These are phyloP conservation scores for Diaporthe eres DNA, from an alignment of 2,329 filamentous ascomycete species.

Conservation along the genomic window DNA sequence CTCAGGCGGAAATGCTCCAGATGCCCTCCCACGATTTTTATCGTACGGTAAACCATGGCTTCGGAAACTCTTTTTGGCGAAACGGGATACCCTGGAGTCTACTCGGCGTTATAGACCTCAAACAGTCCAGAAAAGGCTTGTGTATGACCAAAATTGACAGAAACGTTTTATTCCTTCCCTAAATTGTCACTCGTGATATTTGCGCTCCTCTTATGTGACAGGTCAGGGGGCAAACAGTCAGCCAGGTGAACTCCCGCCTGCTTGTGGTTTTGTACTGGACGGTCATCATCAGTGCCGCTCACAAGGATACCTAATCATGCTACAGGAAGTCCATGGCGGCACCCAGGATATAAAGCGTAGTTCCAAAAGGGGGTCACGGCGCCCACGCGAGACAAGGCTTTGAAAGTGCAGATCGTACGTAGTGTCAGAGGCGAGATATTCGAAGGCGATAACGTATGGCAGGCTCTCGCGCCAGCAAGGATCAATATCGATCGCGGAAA, in stretches of 20 bases:
- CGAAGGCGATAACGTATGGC: background rate
- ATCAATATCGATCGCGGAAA: background rate
- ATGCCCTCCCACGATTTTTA: background rate
- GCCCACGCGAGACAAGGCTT: background rate
- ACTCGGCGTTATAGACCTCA: slow-evolving; percentile 26
- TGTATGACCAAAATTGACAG: slow-evolving; percentile 3
- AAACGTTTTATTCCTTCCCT: background rate
- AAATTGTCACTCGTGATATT: background rate
- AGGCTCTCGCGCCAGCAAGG: no score
- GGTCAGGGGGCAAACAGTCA: background rate
- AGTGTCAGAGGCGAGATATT: no score
- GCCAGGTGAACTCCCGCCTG: background rate
- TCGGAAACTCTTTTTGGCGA: background rate
- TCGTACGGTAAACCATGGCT: background rate
- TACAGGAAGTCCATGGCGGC: background rate
- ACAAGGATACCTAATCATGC: background rate
- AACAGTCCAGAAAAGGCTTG: background rate
- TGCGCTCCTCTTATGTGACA: background rate
- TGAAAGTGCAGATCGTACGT: no score
- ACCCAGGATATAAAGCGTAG: background rate
- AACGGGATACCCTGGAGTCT: slow-evolving; percentile 28
- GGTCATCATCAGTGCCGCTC: background rate
- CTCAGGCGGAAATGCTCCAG: background rate
- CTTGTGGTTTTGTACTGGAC: background rate
- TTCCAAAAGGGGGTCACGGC: background rate